Base-by-base conservation (phyloP, 257 asterid genomes). In the Leptodermis oblonga region DNA sequence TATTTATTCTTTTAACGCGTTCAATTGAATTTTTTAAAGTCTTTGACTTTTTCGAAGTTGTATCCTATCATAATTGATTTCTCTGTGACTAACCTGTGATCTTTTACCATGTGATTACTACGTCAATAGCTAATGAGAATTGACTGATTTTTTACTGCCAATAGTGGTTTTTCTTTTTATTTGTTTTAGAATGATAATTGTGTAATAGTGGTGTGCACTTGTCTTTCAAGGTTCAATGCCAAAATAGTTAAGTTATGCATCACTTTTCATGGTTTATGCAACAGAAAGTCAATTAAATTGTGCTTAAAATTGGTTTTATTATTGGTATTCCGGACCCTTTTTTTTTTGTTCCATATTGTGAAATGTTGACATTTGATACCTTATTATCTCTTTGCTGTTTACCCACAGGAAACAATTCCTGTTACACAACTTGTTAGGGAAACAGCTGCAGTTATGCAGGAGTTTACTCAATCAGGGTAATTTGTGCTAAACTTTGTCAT, bases 401-500 rank as follows among this genome's bases (percentile, higher is more conserved):
- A 49, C 71, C 23, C 76, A 17, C 61, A 94, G 99, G 99, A 94
- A 84, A 81, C 92, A 49, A 91, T 94, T 78, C 99, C 97, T 49
- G 96, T 89, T 67, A 94, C 99, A 66, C 99, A 94, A 67, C 80
- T 94, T 77, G 99, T 94, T 80, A 83, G 99, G 87, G 99, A 94
- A 80, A 94, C 99, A 39, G 99, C 99, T 65, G 85, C 96, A 36
- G 99, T 94, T 69, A 94, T 94, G 99, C 99, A 94, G 80, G 99
- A 94, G 74, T 94, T 94, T 84, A 94, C 99, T 76, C 99, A 94
- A 70, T 94, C 99, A 45, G 99, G 99, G 99, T 94, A 87, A 68
- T 18, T 70, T 62, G 22, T 49, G 28, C 60, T 37, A 36, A 17
- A 5, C 45, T 9, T 67, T 17, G 33, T 36, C 23, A 8, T 39